These are phyloP conservation scores for Nigrospora osmanthi DNA, from an alignment of 2,329 filamentous ascomycete species.

Conservation along the genomic window DNA sequence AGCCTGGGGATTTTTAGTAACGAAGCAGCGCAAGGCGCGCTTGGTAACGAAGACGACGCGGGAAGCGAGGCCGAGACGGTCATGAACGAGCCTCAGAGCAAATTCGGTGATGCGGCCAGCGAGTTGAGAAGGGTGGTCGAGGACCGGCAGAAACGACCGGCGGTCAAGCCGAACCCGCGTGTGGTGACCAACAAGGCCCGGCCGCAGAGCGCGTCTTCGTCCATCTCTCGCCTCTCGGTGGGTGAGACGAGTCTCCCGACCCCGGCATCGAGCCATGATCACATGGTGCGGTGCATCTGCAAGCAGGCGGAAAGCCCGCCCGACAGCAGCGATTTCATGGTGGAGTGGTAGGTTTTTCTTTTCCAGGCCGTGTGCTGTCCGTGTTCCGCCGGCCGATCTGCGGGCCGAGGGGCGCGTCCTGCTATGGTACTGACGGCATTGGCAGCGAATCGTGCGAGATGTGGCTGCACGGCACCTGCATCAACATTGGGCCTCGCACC, in stretches of 20 bases:
- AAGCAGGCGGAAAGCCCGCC: constrained; percentile 23
- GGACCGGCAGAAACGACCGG: constrained; percentile 29
- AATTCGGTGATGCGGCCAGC: constrained; percentile 48
- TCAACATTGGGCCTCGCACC: constrained; percentile 49
- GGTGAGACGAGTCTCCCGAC: constrained; percentile 40
- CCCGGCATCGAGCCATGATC: constrained; percentile 32
- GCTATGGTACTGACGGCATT: too few relatives aligned
- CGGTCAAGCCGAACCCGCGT: constrained; percentile 20
- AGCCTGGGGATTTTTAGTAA: constrained; percentile 28
- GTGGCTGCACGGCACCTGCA: constrained; percentile 56
- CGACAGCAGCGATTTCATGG: constrained; percentile 46
- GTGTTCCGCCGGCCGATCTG: neutral
- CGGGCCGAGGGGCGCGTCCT: too few relatives aligned
- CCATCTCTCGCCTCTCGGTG: constrained; percentile 43
- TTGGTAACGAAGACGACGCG: constrained; percentile 23
- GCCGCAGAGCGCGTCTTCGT: constrained; percentile 15
- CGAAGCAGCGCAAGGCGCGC: constrained; percentile 12
- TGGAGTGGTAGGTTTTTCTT: constrained; percentile 49
- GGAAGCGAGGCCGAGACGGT: constrained; percentile 54
- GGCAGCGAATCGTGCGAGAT: constrained; percentile 56
- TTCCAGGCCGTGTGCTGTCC: neutral
- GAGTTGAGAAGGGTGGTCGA: constrained; percentile 53
- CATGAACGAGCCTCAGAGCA: constrained; percentile 33
- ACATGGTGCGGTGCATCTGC: constrained; percentile 50
- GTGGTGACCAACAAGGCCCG: constrained; percentile 25